These are phyloP conservation scores for Thuja plicata DNA, from an alignment of 83 land plant genomes.

Conservation along the genomic window DNA sequence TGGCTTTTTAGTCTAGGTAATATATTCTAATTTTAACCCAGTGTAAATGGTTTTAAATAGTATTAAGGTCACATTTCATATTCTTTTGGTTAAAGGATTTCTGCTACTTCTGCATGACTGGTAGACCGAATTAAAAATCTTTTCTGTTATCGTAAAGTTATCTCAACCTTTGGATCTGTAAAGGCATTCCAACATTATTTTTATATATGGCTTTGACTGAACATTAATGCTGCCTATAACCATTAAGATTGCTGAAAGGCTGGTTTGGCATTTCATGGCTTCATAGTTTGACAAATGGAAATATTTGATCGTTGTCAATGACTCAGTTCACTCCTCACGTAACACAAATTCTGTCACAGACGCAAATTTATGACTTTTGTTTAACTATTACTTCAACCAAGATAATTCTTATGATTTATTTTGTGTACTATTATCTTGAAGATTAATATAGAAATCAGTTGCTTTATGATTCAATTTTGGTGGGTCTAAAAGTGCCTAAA, in stretches of 20 bases:
- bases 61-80: not conserved
- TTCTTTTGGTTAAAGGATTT: not conserved
- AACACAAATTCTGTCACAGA: not conserved
- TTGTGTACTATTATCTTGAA: not conserved
- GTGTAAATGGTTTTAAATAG: not conserved
- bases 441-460: not conserved
- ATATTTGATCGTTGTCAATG: not conserved
- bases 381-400: not conserved
- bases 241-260: not conserved
- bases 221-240: not conserved
- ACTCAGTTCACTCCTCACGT: not conserved
- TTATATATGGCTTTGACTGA: not conserved
- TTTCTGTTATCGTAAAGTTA: not conserved
- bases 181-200: not conserved
- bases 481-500: not conserved
- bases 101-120: not conserved
- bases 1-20: not conserved
- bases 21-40: not conserved
- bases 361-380: not conserved
- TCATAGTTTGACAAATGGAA: not conserved
- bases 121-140: not conserved
- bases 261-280: not conserved
- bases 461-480: not conserved
- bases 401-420: not conserved
- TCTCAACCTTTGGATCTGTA: not conserved